Base-by-base conservation (phyloP, 768 basidiomycete genomes). In the Lactarius evosmus region DNA sequence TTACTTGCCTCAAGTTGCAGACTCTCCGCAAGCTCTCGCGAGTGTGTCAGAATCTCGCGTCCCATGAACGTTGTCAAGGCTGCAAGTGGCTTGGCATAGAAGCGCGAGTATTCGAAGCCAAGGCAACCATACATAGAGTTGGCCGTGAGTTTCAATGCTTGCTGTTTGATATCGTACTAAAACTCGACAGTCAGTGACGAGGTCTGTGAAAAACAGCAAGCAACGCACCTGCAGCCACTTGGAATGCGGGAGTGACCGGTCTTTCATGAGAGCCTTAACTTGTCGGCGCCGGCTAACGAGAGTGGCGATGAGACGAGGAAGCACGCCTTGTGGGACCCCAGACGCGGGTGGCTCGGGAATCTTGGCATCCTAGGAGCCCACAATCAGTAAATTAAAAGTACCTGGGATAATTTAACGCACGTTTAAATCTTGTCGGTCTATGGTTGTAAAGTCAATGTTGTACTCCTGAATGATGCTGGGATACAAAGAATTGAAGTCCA, bases 51-150 rank as follows among this genome's bases (percentile, higher is more conserved):
- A 71, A 98, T 98, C 76, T 98, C 95, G 74, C 97, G 88, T 70
- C 97, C 97, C 75, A 96, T 98, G 83, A 86, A 95, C 0, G 97
- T 99, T 25, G 95, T 98, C 54, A 99, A 82, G 50, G 97, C 94
- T 17, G 97, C 97, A n/a, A 99, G 85, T 0, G 95, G 94, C 49
- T 93, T 84, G 25, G 97, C 97, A 68, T 95, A 98, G 80, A 98
- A 98, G 56, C 97, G 80, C 11, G 97, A 98, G 69, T 94, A 91
- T 72, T 95, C 94, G 73, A 98, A 98, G 54, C 97, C 97, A 25
- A 99, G 87, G 80, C 97, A 99, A 19, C 97, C 97, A 75, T 99
- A 99, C 97, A 98, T 99, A 80, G 93, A 95, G 78, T 99, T 98
- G 55, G 97, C 97, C 4, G 97, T 99, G 36, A 98, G 85, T 77